Evolutionary conservation across 257 asterid genomes (phyloP).

Genomic region (Perilla frutescens): DNA sequence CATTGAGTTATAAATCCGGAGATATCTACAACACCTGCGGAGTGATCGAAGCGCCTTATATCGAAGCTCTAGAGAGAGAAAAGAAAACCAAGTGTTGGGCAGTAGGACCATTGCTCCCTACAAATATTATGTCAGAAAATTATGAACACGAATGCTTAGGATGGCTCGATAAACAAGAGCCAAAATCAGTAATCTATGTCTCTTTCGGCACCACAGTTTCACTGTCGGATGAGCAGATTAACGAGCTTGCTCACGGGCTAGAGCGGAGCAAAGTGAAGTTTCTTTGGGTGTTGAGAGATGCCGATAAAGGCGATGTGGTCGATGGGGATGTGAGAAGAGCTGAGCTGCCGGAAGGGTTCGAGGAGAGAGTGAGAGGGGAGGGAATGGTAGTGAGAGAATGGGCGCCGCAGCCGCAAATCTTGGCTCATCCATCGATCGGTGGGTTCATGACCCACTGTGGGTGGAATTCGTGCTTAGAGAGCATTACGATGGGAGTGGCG

Average conservation of each 20-base stretch:
- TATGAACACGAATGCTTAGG: slow-evolving; percentile 9
- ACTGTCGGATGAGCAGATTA: slow-evolving; percentile 18
- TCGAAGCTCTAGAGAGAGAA: slow-evolving; percentile 39
- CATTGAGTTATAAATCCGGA: slow-evolving; percentile 34
- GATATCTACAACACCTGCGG: slow-evolving; percentile 50
- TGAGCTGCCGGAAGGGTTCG: slow-evolving; percentile 43
- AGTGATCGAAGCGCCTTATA: slow-evolving; percentile 46
- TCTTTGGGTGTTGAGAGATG: no score
- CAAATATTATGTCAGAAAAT: neutral
- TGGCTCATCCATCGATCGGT: slow-evolving; percentile 45
- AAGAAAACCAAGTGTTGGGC: slow-evolving; percentile 43
- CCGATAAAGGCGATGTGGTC: slow-evolving; percentile 46
- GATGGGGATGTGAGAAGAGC: slow-evolving; percentile 35
- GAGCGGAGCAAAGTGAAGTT: slow-evolving; percentile 41
- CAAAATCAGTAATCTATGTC: slow-evolving; percentile 29
- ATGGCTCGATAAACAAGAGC: slow-evolving; percentile 41
- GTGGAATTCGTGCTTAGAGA: slow-evolving; percentile 52
- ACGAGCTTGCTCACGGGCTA: slow-evolving; percentile 34
- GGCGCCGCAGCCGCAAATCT: slow-evolving; percentile 50
- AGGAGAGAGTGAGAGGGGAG: slow-evolving; percentile 36
- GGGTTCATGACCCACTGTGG: slow-evolving; percentile 54
- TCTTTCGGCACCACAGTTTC: slow-evolving; percentile 40
- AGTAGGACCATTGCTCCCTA: slow-evolving; percentile 50
- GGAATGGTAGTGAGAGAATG: slow-evolving; percentile 53
- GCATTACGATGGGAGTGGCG: slow-evolving; percentile 48